Evolutionary conservation across 2,329 filamentous ascomycete genomes (phyloP).

Genomic region (Orbilia quercus): DNA sequence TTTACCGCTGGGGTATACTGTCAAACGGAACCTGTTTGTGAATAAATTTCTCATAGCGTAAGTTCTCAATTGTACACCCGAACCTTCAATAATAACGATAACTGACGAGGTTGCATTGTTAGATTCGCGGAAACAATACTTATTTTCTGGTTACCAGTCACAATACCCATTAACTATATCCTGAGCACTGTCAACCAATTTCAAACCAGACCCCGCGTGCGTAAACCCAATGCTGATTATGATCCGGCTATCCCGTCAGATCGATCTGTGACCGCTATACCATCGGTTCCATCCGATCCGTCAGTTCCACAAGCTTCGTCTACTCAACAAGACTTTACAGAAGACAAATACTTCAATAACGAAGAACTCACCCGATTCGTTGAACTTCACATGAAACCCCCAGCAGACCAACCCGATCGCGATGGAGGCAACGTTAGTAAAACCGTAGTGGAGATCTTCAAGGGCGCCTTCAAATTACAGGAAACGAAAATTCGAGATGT

Average conservation of each 20-base stretch:
- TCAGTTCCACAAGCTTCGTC: too few relatives aligned
- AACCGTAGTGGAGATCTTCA: slow-evolving; percentile 37
- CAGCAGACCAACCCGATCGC: background rate
- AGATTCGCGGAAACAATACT: slow-evolving; percentile 36
- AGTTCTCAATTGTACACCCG: slow-evolving; percentile 5
- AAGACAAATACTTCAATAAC: slow-evolving; percentile 50
- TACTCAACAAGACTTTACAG: slow-evolving; percentile 28
- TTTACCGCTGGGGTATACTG: slow-evolving; percentile 41
- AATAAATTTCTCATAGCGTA: slow-evolving; percentile 39
- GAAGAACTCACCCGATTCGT: slow-evolving; percentile 38
- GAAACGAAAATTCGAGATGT: slow-evolving; percentile 13
- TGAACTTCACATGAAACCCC: slow-evolving; percentile 33
- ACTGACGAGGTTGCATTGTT: background rate
- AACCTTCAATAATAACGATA: too few relatives aligned
- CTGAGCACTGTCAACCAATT: slow-evolving; percentile 18
- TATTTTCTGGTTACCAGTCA: slow-evolving; percentile 44
- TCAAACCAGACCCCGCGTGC: background rate
- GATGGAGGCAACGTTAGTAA: slow-evolving; percentile 41
- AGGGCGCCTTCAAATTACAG: slow-evolving; percentile 35
- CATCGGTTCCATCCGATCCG: too few relatives aligned
- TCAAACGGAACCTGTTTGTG: slow-evolving; percentile 38
- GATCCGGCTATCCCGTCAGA: too few relatives aligned
- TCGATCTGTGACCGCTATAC: too few relatives aligned
- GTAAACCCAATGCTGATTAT: background rate
- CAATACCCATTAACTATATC: slow-evolving; percentile 28